Evolutionary conservation across 805 yeast genomes (phyloP), one percentile per base, ranked within the genome.

Genomic region (Candida parachauliodes): DNA sequence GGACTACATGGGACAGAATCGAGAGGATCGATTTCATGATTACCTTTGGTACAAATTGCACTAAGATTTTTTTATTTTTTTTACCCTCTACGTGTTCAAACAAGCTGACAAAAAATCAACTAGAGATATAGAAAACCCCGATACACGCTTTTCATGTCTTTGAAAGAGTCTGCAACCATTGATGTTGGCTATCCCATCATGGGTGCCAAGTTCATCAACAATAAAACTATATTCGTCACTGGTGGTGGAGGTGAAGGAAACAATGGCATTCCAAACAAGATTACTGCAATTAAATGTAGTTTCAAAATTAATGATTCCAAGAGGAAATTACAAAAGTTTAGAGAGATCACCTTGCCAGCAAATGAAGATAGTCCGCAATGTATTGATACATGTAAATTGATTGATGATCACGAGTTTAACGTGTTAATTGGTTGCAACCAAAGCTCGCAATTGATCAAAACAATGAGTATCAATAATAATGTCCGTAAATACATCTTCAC

Each of bases 181-280:
- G 65, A 63, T 42, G 55, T 66, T 12, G 91, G 86, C 2, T 85
- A 81, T 50, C 98, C 98, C 1, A 70, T 88, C 9, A 85, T 83
- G 49, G 91, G 88, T 2, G 81, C 91, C 37, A 76, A 77, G 43
- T 88, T 87, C 55, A 66, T 81, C 31, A 70, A 75, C 47, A 72
- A 79, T 45, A 62, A 68, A 43, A 74, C 80, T 1, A 57, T 89
- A 19, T 58, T 88, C 34, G 83, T 83, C 20, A 79, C 88, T 2
- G 98, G 98, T 28, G 98, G 98, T 31, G 97, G 97, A 21, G 98
- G 97, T 18, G 95, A 87, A 57, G 95, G 95, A 8, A 81, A 80
- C 52, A 83, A 87, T 51, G 96, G 95, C 21, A 79, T 88, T 39
- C 84, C 89, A 28, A 91, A 91, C 60, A 87, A 84, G 55, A 65